A percentile compares a stretch with the other conserved stretches of the same genome.
phyloP scores from a whole-genome alignment of 495 filamentous ascomycete species.

The Podospora sp. region DNA sequence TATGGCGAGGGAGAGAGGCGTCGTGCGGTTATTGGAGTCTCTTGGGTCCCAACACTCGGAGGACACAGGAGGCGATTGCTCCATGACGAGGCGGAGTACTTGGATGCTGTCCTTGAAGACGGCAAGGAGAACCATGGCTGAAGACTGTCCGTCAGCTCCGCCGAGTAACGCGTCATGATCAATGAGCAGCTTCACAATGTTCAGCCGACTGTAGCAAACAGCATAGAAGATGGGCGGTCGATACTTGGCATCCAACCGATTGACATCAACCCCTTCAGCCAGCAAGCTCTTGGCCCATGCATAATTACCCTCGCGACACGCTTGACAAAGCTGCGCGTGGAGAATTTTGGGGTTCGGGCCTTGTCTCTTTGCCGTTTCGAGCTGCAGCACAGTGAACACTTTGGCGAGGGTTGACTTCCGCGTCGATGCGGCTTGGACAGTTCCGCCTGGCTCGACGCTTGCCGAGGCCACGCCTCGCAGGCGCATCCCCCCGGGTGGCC shows the following conservation, averaged over 20 bases:
- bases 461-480: no score
- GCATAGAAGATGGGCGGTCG: slow-evolving; percentile 12
- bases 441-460: no score
- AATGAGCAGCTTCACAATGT: slow-evolving; percentile 14
- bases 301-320: slow-evolving; percentile 12
- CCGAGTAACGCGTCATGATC: slow-evolving; percentile 6
- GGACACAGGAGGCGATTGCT: slow-evolving; percentile 3
- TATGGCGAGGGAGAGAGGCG: slow-evolving; percentile 62
- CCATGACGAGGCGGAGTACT: background rate
- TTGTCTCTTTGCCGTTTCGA: no score
- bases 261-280: slow-evolving; percentile 5
- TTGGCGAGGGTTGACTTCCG: no score
- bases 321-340: slow-evolving; percentile 13
- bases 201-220: background rate
- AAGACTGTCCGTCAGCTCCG: slow-evolving; percentile 6
- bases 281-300: slow-evolving; percentile 8
- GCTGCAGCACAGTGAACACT: no score
- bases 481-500: no score
- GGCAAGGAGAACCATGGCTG: slow-evolving; percentile 11
- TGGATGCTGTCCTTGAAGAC: slow-evolving; percentile 13
- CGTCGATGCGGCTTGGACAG: no score
- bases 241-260: slow-evolving; percentile 2
- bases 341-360: background rate
- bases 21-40: slow-evolving; percentile 28
- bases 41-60: background rate